These are phyloP conservation scores for Aspergillus sp. DNA, from an alignment of 2,329 filamentous ascomycete species.

Conservation along the genomic window DNA sequence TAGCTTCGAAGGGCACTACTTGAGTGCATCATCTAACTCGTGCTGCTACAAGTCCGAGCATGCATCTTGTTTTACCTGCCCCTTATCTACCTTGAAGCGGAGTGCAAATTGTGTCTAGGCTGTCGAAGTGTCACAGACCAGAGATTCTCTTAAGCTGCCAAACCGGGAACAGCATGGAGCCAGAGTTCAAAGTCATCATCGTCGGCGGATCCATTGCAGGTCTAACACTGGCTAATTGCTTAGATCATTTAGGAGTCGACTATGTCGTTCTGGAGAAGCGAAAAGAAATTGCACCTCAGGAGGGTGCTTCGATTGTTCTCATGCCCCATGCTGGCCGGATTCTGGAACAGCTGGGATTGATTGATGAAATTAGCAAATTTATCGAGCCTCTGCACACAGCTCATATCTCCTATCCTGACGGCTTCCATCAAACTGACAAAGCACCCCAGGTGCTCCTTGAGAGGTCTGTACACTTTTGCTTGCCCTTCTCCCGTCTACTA, in stretches of 20 bases:
- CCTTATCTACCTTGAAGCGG: too few relatives aligned
- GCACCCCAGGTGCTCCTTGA: constrained; percentile 5
- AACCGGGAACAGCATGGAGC: neutral
- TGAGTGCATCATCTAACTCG: too few relatives aligned
- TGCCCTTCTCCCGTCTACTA: neutral
- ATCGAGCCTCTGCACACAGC: constrained; percentile 12
- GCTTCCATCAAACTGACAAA: neutral
- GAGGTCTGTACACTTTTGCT: neutral
- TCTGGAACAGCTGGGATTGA: constrained; percentile 14
- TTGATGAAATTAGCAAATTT: constrained; percentile 7
- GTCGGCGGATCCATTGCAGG: constrained; percentile 51
- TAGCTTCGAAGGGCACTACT: too few relatives aligned
- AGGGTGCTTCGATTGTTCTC: constrained; percentile 9
- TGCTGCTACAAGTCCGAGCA: too few relatives aligned
- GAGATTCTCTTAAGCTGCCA: too few relatives aligned
- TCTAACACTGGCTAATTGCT: constrained; percentile 44
- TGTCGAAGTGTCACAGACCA: too few relatives aligned
- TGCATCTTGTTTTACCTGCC: too few relatives aligned
- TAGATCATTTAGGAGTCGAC: constrained; percentile 19
- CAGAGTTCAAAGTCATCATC: constrained; percentile 41
- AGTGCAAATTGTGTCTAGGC: too few relatives aligned
- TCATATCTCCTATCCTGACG: constrained; percentile 6
- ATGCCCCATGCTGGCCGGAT: constrained; percentile 12
- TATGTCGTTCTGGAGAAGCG: constrained; percentile 42
- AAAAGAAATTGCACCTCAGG: constrained; percentile 3